Conservation (phyloP, 2,329 filamentous ascomycete species). For the Talaromyces sp. region DNA sequence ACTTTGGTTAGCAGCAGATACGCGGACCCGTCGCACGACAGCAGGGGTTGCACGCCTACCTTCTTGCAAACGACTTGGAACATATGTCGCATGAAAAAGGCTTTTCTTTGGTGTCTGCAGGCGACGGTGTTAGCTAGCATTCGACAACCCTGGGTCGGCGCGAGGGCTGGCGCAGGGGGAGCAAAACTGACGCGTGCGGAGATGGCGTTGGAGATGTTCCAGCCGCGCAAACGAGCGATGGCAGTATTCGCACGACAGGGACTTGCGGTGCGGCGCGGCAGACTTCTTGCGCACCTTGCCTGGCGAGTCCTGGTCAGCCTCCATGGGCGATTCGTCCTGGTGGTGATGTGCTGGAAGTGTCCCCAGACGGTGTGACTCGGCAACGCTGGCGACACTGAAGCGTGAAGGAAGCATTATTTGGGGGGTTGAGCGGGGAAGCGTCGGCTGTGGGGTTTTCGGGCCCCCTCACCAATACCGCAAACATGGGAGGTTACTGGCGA, state of each 20-base stretch:
- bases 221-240: slow-evolving; percentile 43
- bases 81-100: slow-evolving; percentile 47
- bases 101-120: slow-evolving; percentile 45
- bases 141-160: not conserved
- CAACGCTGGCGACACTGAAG: not conserved
- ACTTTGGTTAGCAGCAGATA: not conserved
- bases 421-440: not conserved
- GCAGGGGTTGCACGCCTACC: slow-evolving; percentile 20
- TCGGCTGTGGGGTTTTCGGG: not conserved
- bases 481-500: too few relatives aligned
- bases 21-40: slow-evolving; percentile 4
- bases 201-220: slow-evolving; percentile 48
- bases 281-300: slow-evolving; percentile 38
- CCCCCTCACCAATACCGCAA: too few relatives aligned
- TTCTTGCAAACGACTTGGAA: slow-evolving; percentile 44
- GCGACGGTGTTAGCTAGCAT: not conserved
- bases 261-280: slow-evolving; percentile 36
- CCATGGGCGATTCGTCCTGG: slow-evolving; percentile 22
- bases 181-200: slow-evolving; percentile 45
- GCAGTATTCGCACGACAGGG: slow-evolving; percentile 44
- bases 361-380: not conserved
- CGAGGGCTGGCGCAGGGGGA: slow-evolving; percentile 18
- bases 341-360: not conserved
- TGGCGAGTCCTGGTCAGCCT: slow-evolving; percentile 29
- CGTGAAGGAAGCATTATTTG: not conserved